Evolutionary conservation across 2,329 filamentous ascomycete species (phyloP).

Genomic region (Hysterium pulicare): DNA sequence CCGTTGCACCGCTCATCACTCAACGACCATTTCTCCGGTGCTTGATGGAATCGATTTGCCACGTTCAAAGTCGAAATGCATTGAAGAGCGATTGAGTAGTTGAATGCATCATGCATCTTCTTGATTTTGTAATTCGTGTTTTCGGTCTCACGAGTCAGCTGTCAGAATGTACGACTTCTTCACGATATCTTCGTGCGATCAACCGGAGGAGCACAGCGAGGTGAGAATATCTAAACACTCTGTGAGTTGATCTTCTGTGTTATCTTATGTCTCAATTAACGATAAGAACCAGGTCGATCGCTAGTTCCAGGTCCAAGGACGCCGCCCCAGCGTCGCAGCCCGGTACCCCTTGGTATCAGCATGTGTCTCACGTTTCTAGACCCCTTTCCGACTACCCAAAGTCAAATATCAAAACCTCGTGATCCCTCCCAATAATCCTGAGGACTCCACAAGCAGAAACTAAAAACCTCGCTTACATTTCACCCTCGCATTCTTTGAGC

Average conservation of each 20-base stretch:
- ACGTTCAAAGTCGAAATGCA: constrained; percentile 2
- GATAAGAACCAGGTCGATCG: constrained; percentile 1
- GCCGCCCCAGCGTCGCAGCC: constrained; percentile 18
- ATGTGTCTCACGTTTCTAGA: constrained; percentile 25
- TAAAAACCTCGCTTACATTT: constrained; percentile 4
- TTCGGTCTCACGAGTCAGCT: neutral
- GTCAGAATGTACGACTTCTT: neutral
- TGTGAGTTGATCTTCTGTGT: neutral
- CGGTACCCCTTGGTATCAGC: constrained; percentile 26
- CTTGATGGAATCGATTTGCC: too few relatives aligned
- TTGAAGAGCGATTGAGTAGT: neutral
- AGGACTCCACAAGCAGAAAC: constrained; percentile 8
- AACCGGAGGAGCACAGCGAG: neutral
- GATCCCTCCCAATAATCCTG: constrained; percentile 11
- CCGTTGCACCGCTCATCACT: too few relatives aligned
- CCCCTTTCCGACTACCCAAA: constrained; percentile 14
- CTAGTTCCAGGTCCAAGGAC: constrained; percentile 14
- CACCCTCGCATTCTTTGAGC: neutral
- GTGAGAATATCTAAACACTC: neutral
- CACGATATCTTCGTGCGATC: neutral
- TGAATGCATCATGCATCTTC: too few relatives aligned
- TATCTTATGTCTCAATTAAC: neutral
- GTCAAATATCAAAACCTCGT: constrained; percentile 20
- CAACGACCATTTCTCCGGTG: too few relatives aligned
- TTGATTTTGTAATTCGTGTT: too few relatives aligned